Evolutionary conservation across 2,329 filamentous ascomycete genomes (phyloP).

Genomic region (Venturia oleaginea): DNA sequence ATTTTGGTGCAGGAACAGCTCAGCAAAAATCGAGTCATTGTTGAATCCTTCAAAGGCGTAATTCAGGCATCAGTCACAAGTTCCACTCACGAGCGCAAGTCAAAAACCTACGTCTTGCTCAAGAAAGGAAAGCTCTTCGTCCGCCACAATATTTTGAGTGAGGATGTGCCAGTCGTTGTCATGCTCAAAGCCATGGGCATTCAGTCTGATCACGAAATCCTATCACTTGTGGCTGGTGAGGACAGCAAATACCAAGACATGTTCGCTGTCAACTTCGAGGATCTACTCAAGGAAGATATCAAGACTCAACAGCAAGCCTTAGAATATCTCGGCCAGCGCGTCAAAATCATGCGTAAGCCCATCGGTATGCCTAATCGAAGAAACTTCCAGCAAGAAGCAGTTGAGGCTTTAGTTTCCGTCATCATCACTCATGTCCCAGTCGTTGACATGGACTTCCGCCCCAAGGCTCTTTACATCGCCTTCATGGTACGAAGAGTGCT

Average conservation of each 20-base stretch:
- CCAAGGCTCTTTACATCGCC: slow-evolving; percentile 93
- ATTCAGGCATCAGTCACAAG: slow-evolving; percentile 95
- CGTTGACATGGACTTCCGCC: slow-evolving; percentile 82
- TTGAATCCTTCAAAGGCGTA: slow-evolving; percentile 89
- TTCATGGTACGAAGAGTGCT: slow-evolving; percentile 96
- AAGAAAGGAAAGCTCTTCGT: slow-evolving; percentile 90
- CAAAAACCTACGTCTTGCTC: slow-evolving; percentile 88
- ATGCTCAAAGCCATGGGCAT: slow-evolving; percentile 89
- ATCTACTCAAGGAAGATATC: slow-evolving; percentile 72
- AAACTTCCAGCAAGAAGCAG: slow-evolving; percentile 80
- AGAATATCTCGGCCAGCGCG: slow-evolving; percentile 78
- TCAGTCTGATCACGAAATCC: slow-evolving; percentile 88
- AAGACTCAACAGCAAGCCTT: slow-evolving; percentile 92
- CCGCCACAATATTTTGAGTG: slow-evolving; percentile 84
- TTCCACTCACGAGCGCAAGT: slow-evolving; percentile 95
- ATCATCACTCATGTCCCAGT: slow-evolving; percentile 94
- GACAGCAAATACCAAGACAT: slow-evolving; percentile 88
- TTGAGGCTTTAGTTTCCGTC: slow-evolving; percentile 86
- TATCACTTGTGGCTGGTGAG: slow-evolving; percentile 79
- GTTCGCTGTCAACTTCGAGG: slow-evolving; percentile 92
- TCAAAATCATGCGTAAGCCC: slow-evolving; percentile 72
- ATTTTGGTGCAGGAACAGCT: slow-evolving; percentile 97
- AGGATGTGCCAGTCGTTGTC: slow-evolving; percentile 92
- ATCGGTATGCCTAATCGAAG: slow-evolving; percentile 48
- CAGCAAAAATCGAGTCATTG: slow-evolving; percentile 98